phyloP scores from a whole-genome alignment of 768 basidiomycete genomes.

The Boletus huronensis region DNA sequence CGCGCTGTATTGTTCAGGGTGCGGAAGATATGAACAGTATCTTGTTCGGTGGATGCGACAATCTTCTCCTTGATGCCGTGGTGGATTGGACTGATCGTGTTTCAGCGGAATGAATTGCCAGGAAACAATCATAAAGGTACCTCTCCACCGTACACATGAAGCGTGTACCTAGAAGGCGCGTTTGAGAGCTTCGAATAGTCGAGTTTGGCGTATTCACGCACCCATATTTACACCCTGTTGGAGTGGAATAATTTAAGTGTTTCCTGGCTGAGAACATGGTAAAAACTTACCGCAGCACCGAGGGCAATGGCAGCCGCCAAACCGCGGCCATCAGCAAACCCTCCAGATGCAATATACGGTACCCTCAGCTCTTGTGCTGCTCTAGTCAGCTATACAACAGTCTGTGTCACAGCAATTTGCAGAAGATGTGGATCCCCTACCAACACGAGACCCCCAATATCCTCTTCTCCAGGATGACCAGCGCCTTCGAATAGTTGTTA shows the following conservation, averaged over 20 bases:
- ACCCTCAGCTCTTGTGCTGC: slow-evolving; percentile 79
- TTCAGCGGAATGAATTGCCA: not conserved
- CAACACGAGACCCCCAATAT: slow-evolving; percentile 83
- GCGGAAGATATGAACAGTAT: slow-evolving; percentile 89
- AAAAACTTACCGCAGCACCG: slow-evolving; percentile 65
- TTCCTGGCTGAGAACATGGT: not conserved
- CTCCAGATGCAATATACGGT: slow-evolving; percentile 90
- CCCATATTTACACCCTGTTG: slow-evolving; percentile 84
- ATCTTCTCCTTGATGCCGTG: slow-evolving; percentile 89
- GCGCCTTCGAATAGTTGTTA: slow-evolving; percentile 54
- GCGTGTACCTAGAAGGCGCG: slow-evolving; percentile 51
- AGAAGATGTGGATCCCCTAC: slow-evolving; percentile 35
- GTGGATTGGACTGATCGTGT: slow-evolving; percentile 69
- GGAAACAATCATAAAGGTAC: slow-evolving; percentile 31
- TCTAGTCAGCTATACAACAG: slow-evolving; percentile 62
- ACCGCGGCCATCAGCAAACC: slow-evolving; percentile 83
- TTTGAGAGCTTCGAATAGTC: not conserved
- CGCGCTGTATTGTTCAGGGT: slow-evolving; percentile 79
- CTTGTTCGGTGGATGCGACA: slow-evolving; percentile 74
- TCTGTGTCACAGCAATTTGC: not conserved
- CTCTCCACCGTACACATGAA: slow-evolving; percentile 92
- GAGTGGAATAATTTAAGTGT: not conserved
- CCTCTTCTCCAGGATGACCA: slow-evolving; percentile 93
- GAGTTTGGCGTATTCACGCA: slow-evolving; percentile 7
- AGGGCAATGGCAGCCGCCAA: slow-evolving; percentile 78